A percentile compares a stretch with the other conserved stretches of the same genome.
Conservation (phyloP, 2,329 filamentous ascomycete genomes). For the Cladophialophora psammophila region DNA sequence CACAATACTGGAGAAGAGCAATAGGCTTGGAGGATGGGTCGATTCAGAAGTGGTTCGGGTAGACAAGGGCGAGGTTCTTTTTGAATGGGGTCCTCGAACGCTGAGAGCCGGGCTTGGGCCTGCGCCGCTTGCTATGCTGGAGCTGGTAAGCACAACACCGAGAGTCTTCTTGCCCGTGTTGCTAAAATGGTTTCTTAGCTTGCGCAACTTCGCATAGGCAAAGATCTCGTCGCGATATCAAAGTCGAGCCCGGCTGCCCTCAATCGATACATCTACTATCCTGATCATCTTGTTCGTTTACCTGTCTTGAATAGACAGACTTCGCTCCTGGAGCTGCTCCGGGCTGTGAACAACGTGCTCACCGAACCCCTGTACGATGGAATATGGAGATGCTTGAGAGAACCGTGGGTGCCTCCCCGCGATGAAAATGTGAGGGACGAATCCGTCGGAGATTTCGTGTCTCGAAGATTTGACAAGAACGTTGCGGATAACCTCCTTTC, state of each 20-base stretch:
- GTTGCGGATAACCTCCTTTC: constrained; percentile 77
- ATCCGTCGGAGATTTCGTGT: constrained; percentile 73
- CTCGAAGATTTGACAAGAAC: constrained; percentile 60
- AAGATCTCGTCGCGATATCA: constrained; percentile 64
- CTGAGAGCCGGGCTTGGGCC: constrained; percentile 63
- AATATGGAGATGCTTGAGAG: constrained; percentile 46
- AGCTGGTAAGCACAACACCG: constrained; percentile 64
- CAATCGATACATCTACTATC: constrained; percentile 87
- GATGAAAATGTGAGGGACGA: constrained; percentile 63
- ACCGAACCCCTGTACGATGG: constrained; percentile 65
- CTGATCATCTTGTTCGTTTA: constrained; percentile 76
- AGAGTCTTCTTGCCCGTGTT: background rate
- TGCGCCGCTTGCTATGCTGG: constrained; percentile 71
- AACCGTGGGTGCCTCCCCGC: constrained; percentile 39
- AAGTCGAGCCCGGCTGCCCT: constrained; percentile 60
- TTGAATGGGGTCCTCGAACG: constrained; percentile 85
- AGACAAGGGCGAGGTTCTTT: constrained; percentile 69
- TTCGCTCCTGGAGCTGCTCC: constrained; percentile 42
- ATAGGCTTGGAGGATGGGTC: constrained; percentile 83
- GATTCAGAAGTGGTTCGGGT: constrained; percentile 69
- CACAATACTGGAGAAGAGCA: constrained; percentile 78
- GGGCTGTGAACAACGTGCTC: constrained; percentile 48
- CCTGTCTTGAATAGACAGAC: constrained; percentile 52
- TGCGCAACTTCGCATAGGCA: constrained; percentile 62
- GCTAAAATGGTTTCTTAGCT: constrained; percentile 54